phyloP scores from a whole-genome alignment of 2,329 filamentous ascomycete genomes.

The Orbilia ellipsospora region DNA sequence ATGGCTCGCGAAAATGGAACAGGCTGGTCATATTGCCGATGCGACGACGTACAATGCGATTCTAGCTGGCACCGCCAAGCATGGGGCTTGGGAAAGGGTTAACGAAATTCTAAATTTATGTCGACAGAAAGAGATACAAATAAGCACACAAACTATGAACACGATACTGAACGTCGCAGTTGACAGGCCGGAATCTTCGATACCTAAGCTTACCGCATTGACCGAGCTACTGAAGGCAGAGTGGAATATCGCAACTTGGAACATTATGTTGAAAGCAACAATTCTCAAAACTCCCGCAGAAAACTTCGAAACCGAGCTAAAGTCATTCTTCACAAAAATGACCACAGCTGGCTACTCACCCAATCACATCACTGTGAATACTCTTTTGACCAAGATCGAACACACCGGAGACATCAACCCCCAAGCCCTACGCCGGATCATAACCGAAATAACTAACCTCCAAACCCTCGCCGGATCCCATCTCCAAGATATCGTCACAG shows the following conservation, averaged over 20 bases:
- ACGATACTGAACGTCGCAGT: slow-evolving; percentile 55
- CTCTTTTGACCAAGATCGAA: slow-evolving; percentile 56
- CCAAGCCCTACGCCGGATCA: slow-evolving; percentile 52
- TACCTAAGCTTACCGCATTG: slow-evolving; percentile 55
- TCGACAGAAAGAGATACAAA: slow-evolving; percentile 50
- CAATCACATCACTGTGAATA: slow-evolving; percentile 56
- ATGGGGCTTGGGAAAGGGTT: slow-evolving; percentile 56
- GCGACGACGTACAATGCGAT: slow-evolving; percentile 57
- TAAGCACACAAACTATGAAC: slow-evolving; percentile 55
- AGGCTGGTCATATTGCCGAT: slow-evolving; percentile 54
- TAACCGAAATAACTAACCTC: slow-evolving; percentile 36
- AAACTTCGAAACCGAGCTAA: slow-evolving; percentile 35
- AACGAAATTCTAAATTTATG: slow-evolving; percentile 55
- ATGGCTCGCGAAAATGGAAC: slow-evolving; percentile 57
- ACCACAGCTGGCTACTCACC: slow-evolving; percentile 49
- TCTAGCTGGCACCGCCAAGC: slow-evolving; percentile 55
- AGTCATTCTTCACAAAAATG: slow-evolving; percentile 55
- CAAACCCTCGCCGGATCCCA: slow-evolving; percentile 44
- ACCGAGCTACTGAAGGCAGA: slow-evolving; percentile 31
- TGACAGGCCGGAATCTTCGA: slow-evolving; percentile 11
- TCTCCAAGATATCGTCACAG: slow-evolving; percentile 46
- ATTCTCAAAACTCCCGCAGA: slow-evolving; percentile 34
- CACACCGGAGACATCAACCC: slow-evolving; percentile 36
- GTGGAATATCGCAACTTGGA: slow-evolving; percentile 55
- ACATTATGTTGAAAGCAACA: slow-evolving; percentile 57